Evolutionary conservation across 1,139 yeast genomes (phyloP), one percentile per base, ranked within the genome.

Genomic region (Kluyveromyces marxianus): DNA sequence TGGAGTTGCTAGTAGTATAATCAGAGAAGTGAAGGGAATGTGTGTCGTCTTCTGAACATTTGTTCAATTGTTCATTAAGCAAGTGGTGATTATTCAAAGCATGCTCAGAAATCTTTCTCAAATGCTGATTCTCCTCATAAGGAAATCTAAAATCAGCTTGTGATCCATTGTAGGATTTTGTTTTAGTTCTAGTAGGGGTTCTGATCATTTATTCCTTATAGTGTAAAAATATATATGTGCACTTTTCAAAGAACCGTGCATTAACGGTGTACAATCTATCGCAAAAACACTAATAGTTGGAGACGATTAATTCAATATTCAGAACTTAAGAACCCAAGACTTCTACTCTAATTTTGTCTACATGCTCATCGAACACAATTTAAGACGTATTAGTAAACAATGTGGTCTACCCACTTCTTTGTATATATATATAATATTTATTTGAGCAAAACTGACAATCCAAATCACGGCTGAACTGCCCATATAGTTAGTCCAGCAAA

Each of bases 91-190:
- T 60, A 38, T 54, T 58, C 46, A 59, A 37, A 25, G 52, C 54
- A 28, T 48, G 47, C 32, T 55, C 59, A 26, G 56, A 54, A 7
- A 49, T 28, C 6, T 44, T 36, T 2, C 39, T 42, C 4, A 47
- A 42, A 25, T 49, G 52, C 29, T 49, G 42, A 42, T 45, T 48
- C 37, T 54, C 58, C 7, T 38, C 45, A 3, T 57, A 52, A 5
- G 66, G 66, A 35, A 62, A 62, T 41, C 58, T 55, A 38, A 62
- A 62, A 29, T 56, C 62, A 50, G 55, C 50, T 48, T 62, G 66
- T 2, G 53, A 46, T 8, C 66, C 66, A 25, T 54, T 50, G 39
- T 61, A 61, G 6, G 66, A 61, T 8, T 52, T 48, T 1, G 66
- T 61, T 50, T 60, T 62, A 25, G 65, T 59, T 52, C 66, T 59